Percentiles rank a stretch among this genome's conserved stretches.
These are phyloP conservation scores for Bjerkandera adusta DNA, from an alignment of 1,284 basidiomycete genomes.

Conservation along the genomic window DNA sequence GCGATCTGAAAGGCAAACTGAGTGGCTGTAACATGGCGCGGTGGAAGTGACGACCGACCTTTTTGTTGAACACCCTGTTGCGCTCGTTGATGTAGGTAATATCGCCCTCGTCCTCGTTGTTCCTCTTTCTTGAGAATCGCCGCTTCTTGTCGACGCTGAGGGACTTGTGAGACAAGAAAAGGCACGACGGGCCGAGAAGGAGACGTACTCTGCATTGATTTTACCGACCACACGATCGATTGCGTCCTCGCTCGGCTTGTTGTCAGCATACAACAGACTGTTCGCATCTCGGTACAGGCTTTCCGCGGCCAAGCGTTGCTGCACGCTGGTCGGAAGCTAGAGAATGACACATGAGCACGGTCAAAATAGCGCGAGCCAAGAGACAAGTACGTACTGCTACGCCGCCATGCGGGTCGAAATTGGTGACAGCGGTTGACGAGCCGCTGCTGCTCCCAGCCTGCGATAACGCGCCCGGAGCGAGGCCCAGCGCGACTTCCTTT, in stretches of 20 bases:
- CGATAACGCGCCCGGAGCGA: slow-evolving; percentile 60
- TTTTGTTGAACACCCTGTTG: slow-evolving; percentile 99
- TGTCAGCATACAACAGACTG: slow-evolving; percentile 89
- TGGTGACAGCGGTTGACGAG: slow-evolving; percentile 40
- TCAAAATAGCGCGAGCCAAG: background rate
- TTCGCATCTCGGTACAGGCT: slow-evolving; percentile 89
- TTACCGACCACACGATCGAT: slow-evolving; percentile 91
- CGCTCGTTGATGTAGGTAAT: slow-evolving; percentile 99
- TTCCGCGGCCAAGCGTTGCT: slow-evolving; percentile 72
- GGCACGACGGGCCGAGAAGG: background rate
- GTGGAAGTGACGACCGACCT: slow-evolving; percentile 49
- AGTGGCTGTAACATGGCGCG: slow-evolving; percentile 2
- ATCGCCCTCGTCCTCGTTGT: slow-evolving; percentile 90
- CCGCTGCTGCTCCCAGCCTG: slow-evolving; percentile 38
- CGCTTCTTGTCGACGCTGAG: slow-evolving; percentile 81
- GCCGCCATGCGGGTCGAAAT: slow-evolving; percentile 48
- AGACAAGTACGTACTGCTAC: slow-evolving; percentile 35
- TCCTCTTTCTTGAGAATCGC: slow-evolving; percentile 84
- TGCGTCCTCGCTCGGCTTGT: slow-evolving; percentile 91
- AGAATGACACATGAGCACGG: background rate
- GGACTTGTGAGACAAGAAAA: slow-evolving; percentile 8
- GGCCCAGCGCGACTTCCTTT: slow-evolving; percentile 80
- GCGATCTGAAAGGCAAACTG: slow-evolving; percentile 60
- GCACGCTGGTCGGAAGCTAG: slow-evolving; percentile 53
- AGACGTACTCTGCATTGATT: slow-evolving; percentile 88